Evolutionary conservation across 2,329 filamentous ascomycete species (phyloP), one percentile per base, ranked within the genome.

Genomic region (Aspergillus sp.): DNA sequence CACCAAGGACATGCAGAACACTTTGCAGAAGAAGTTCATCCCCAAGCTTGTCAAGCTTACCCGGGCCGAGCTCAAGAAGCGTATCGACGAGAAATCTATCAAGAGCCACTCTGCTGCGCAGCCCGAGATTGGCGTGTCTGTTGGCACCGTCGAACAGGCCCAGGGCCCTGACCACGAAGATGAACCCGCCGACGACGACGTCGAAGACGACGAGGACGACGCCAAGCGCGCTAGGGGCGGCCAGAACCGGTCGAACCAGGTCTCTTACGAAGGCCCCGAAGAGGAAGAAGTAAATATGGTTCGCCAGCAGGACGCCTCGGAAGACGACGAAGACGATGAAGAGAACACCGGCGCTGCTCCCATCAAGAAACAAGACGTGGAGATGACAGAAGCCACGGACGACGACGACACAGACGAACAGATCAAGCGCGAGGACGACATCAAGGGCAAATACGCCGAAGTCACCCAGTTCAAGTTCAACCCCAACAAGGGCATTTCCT

Each of bases 241-340:
- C 20, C 81, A 83, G 41, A 93, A 95, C 65, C 84, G 87, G 37
- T 76, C 79, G 45, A 87, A 95, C 68, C 87, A 85, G 25, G 84
- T 91, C 2, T 93, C 89, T 12, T 97, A 96, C 58, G 91, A 89
- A 35, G 88, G 85, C 30, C 94, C 95, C 42, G 93, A 97, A 62
- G 90, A 95, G 4, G 91, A 91, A 3, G 93, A 97, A 61, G 81
- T 94, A 60, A 82, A 88, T 56, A 83, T 79, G 32, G 82, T 94
- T 47, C 83, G 85, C 58, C 74, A 75, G 45, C 77, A 79, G 49
- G 78, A 85, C 60, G 75, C 76, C 2, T 69, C 74, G 19, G 81
- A 82, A 17, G 78, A 81, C 44, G 67, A 68, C 12, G 71, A 75
- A 17, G 68, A 73, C 32, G 77, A 79, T 56, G 76, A 76, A 50